A percentile compares a stretch with the other conserved stretches of the same genome.
These are phyloP conservation scores for Botrytis porri DNA, from an alignment of 2,329 filamentous ascomycete species.

Conservation along the genomic window DNA sequence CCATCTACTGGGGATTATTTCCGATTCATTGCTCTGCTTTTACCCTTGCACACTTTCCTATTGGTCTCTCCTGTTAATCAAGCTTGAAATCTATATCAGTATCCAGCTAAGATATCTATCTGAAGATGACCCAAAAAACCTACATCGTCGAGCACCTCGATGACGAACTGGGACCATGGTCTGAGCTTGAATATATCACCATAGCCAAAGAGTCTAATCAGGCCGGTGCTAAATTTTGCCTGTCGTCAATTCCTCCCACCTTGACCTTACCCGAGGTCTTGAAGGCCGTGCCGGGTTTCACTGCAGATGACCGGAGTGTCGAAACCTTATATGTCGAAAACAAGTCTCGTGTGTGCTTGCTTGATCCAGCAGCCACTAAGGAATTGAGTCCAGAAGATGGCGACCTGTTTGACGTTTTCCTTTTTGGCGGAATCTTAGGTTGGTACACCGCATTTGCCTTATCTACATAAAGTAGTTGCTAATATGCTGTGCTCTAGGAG, in stretches of 20 bases:
- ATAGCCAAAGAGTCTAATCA: conserved; percentile 79
- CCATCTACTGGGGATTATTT: conserved; percentile 18
- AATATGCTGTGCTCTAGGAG: conserved; percentile 53
- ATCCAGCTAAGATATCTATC: conserved; percentile 10
- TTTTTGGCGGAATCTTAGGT: conserved; percentile 97
- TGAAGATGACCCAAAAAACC: conserved; percentile 56
- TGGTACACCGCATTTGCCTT: conserved; percentile 34
- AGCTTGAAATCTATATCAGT: background rate
- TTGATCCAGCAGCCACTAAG: conserved; percentile 79
- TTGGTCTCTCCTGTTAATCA: conserved; percentile 9
- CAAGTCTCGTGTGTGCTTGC: conserved; percentile 77
- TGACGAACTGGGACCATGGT: conserved; percentile 91
- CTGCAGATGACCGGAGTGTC: conserved; percentile 72
- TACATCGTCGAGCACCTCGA: conserved; percentile 98
- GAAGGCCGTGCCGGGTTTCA: conserved; percentile 58
- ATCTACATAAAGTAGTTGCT: conserved; percentile 22
- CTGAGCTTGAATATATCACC: conserved; percentile 83
- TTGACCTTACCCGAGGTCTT: conserved; percentile 63
- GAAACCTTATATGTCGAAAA: conserved; percentile 73
- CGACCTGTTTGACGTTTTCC: conserved; percentile 79
- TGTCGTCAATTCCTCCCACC: conserved; percentile 72
- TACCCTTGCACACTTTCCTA: conserved; percentile 11
- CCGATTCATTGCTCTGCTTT: conserved; percentile 25
- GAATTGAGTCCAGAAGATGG: conserved; percentile 84
- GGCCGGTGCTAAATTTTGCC: conserved; percentile 66